Conservation (phyloP, 768 basidiomycete genomes). For the Pleurotus cornucopiae region DNA sequence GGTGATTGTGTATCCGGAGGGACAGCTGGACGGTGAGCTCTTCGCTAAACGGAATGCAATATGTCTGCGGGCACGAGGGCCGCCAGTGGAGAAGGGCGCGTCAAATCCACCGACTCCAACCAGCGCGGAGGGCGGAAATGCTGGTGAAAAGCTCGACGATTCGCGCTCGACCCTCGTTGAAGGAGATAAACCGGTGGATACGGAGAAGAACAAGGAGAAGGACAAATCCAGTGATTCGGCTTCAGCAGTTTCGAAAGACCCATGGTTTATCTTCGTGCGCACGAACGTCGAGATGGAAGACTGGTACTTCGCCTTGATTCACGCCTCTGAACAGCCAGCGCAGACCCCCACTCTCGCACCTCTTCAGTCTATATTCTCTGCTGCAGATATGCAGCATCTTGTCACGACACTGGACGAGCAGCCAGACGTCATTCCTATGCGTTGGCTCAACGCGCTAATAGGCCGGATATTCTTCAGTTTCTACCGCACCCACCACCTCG, state of each 20-base stretch:
- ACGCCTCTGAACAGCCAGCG: conserved; percentile 63
- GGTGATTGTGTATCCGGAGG: conserved; percentile 72
- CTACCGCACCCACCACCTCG: conserved; percentile 80
- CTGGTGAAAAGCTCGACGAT: conserved; percentile 26
- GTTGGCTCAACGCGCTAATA: conserved; percentile 94
- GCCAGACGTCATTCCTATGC: conserved; percentile 94
- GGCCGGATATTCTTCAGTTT: conserved; percentile 91
- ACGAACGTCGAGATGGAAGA: conserved; percentile 94
- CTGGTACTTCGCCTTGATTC: conserved; percentile 84
- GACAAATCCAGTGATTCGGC: conserved; percentile 49
- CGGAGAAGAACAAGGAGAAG: conserved; percentile 38
- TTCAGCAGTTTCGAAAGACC: conserved; percentile 34
- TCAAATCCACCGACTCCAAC: conserved; percentile 54
- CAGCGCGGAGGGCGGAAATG: conserved; percentile 31
- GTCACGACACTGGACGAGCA: conserved; percentile 86
- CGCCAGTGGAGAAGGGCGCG: conserved; percentile 28
- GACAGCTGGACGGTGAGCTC: conserved; percentile 80
- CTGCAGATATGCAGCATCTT: conserved; percentile 77
- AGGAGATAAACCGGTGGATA: conserved; percentile 27
- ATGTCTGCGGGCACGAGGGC: conserved; percentile 56
- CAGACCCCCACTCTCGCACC: conserved; percentile 60
- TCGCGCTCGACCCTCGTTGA: conserved; percentile 18
- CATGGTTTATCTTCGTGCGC: conserved; percentile 94
- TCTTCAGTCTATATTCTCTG: conserved; percentile 61
- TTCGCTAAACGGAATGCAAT: conserved; percentile 90